These are phyloP conservation scores for Areca catechu DNA, from an alignment of 176 grass and related monocot genomes.

Conservation along the genomic window DNA sequence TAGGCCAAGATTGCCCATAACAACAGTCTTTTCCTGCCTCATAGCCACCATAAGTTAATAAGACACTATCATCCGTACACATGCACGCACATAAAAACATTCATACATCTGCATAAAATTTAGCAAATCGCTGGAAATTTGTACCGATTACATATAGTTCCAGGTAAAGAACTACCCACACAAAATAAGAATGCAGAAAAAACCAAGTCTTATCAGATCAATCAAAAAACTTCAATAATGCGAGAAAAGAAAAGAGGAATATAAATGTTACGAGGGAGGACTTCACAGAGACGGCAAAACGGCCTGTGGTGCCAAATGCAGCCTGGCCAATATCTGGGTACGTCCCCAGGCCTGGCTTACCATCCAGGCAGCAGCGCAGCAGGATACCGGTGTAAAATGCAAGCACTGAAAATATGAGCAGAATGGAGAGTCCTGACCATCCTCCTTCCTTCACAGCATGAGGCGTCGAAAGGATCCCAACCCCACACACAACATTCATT, in stretches of 20 bases:
- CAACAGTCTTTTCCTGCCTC: too few relatives aligned
- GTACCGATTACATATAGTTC: conserved; percentile 96
- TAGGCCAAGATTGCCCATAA: too few relatives aligned
- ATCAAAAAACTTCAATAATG: background rate
- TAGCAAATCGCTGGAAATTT: background rate
- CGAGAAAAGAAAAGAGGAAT: background rate
- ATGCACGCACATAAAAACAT: too few relatives aligned
- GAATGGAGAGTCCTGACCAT: conserved; percentile 59
- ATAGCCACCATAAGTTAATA: too few relatives aligned
- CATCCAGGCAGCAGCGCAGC: conserved; percentile 69
- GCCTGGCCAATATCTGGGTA: conserved; percentile 94
- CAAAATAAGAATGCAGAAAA: conserved; percentile 8
- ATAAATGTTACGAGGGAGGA: background rate
- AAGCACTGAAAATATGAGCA: conserved; percentile 48
- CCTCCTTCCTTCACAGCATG: conserved; percentile 79
- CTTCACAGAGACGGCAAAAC: conserved; percentile 75
- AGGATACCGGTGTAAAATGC: conserved; percentile 84
- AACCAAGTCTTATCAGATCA: conserved; percentile 19
- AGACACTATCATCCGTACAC: too few relatives aligned
- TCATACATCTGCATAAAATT: too few relatives aligned
- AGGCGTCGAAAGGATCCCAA: conserved; percentile 83
- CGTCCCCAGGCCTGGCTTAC: conserved; percentile 57
- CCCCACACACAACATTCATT: conserved; percentile 83
- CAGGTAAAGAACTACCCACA: conserved; percentile 80
- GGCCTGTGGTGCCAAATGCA: conserved; percentile 66